Evolutionary conservation across 2,329 filamentous ascomycete genomes (phyloP), one percentile per base, ranked within the genome.

Genomic region (Coniochaeta pulveracea): DNA sequence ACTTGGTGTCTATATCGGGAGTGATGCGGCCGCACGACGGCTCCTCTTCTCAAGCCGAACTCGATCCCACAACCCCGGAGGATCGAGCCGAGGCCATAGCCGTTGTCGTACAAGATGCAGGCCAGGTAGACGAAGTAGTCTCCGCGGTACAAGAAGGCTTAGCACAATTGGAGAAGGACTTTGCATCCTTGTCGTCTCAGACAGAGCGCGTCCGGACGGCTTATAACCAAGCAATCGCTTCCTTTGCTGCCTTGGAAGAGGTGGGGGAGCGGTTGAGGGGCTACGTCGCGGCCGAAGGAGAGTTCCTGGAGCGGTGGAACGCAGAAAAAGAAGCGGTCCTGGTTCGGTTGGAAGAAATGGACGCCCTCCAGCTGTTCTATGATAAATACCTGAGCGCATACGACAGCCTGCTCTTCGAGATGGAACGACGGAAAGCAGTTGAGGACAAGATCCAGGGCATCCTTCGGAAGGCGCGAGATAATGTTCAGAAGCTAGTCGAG

Each of bases 361-460:
- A 80, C 33, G 73, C 75, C 15, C 72, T 95, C 46, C 69, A 76
- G 9, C 64, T 73, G n/a, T 85, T 95, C 46, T 96, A 95, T 55
- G 81, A 89, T 39, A 78, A 80, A 12, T 98, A 96, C 47, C 68
- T 83, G 14, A 71, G 76, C 34, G 85, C 86, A 0, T 96, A 98
- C 49, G 81, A 85, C 44, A 77, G 80, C 14, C 63, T 98, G 10
- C 69, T 95, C 16, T 68, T 93, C 2, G 91, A 98, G 54, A 80
- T 86, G 5, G 80, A 81, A 34, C 69, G 91, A 16, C 71, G 91
- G 8, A 75, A 74, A 38, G 63, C 69, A 10, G 74, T 84, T 22
- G 82, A 91, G 47, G 74, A 80, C 19, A 77, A 81, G 40, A 80
- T 93, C 34, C 69, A 78, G 43, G 68, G 66, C 26, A 75, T 93